These are phyloP conservation scores for Lasiosphaeris hirsuta DNA, from an alignment of 495 filamentous ascomycete genomes.

Conservation along the genomic window DNA sequence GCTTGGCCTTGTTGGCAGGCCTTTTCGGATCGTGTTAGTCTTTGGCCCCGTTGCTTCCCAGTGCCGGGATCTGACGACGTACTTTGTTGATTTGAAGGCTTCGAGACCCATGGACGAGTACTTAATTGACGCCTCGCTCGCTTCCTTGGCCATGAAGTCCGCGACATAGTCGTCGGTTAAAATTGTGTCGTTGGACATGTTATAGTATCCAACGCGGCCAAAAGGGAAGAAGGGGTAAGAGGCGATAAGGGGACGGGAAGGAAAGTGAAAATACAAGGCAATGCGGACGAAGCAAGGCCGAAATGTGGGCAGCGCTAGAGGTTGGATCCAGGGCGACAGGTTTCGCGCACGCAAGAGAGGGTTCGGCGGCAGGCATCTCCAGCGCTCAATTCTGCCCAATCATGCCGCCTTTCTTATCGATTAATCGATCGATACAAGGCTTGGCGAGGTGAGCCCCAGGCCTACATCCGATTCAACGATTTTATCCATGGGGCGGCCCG, in stretches of 20 bases:
- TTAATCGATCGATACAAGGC: too few species aligned
- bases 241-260: not conserved
- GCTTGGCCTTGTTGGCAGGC: constrained; percentile 70
- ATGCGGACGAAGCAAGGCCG: not conserved
- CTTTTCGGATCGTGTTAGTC: constrained; percentile 26
- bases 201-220: not conserved
- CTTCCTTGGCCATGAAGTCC: constrained; percentile 68
- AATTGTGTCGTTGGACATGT: constrained; percentile 36
- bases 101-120: constrained; percentile 72
- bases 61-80: constrained; percentile 22
- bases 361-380: too few species aligned
- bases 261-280: not conserved
- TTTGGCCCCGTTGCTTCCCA: not conserved
- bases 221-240: not conserved
- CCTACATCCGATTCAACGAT: too few species aligned
- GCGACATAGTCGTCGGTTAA: constrained; percentile 74
- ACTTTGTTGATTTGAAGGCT: constrained; percentile 66
- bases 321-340: too few species aligned
- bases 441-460: too few species aligned
- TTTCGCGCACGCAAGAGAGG: too few species aligned
- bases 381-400: too few species aligned
- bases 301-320: not conserved
- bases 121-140: constrained; percentile 60
- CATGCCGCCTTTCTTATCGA: too few species aligned
- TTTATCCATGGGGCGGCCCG: too few species aligned